These are phyloP conservation scores for Picochlorum sp. DNA, from an alignment of 139 green algal genomes.

Conservation along the genomic window DNA sequence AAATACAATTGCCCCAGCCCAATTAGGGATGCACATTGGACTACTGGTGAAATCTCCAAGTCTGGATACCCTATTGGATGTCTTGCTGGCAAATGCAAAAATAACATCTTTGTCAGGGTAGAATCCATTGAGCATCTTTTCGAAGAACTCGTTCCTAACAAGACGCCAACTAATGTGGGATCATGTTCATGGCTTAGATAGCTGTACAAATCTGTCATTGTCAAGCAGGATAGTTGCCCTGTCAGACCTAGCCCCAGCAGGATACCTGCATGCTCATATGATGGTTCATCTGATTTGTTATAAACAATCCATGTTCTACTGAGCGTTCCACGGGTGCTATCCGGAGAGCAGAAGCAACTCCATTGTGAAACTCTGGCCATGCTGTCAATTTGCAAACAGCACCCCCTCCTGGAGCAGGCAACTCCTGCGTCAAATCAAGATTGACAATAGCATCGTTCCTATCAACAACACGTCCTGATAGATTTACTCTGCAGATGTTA, in stretches of 20 bases:
- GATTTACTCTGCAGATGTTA: constrained; percentile 53
- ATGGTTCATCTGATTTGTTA: constrained; percentile 62
- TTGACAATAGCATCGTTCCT: constrained; percentile 61
- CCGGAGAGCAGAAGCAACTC: constrained; percentile 65
- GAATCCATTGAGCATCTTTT: constrained; percentile 56
- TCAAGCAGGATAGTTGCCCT: constrained; percentile 36
- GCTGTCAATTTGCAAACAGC: constrained; percentile 58
- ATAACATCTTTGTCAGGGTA: constrained; percentile 72
- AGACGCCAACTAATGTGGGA: constrained; percentile 71
- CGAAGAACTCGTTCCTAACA: constrained; percentile 72
- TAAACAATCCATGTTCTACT: constrained; percentile 73
- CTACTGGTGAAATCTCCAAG: constrained; percentile 79
- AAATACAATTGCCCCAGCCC: constrained; percentile 84
- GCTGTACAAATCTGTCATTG: constrained; percentile 43
- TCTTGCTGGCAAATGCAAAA: constrained; percentile 81
- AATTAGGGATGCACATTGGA: constrained; percentile 78
- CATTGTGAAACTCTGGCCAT: constrained; percentile 98
- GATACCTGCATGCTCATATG: constrained; percentile 74
- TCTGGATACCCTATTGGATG: constrained; percentile 65
- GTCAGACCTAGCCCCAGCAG: constrained; percentile 85
- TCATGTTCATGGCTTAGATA: constrained; percentile 69
- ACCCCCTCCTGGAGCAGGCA: constrained; percentile 41
- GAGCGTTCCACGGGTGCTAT: constrained; percentile 43
- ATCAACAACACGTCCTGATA: constrained; percentile 57
- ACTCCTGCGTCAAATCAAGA: constrained; percentile 54